phyloP scores from a whole-genome alignment of 768 basidiomycete species.

The Boletus speciosus region DNA sequence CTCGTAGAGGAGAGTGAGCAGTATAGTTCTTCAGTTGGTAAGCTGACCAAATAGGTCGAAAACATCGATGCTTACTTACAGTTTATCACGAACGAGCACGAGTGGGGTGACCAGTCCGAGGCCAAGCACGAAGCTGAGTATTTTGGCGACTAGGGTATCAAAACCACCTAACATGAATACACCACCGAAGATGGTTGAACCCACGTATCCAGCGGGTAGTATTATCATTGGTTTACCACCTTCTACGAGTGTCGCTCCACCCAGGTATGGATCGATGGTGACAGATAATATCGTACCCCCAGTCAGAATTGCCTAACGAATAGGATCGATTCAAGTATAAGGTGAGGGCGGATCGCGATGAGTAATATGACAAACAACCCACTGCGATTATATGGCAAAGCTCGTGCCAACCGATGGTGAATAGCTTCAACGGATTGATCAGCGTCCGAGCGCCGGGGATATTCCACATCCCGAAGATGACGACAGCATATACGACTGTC shows the following conservation, averaged over 20 bases:
- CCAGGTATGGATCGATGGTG: conserved; percentile 80
- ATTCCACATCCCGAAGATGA: conserved; percentile 87
- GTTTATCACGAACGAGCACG: conserved; percentile 82
- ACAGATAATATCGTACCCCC: conserved; percentile 77
- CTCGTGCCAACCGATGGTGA: conserved; percentile 89
- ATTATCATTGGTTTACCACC: conserved; percentile 72
- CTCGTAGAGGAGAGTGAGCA: conserved; percentile 79
- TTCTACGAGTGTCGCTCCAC: conserved; percentile 61
- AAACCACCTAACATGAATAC: conserved; percentile 82
- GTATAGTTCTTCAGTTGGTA: conserved; percentile 62
- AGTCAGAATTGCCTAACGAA: conserved; percentile 63
- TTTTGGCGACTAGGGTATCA: conserved; percentile 87
- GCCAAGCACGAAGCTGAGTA: conserved; percentile 87
- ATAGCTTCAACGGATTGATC: conserved; percentile 82
- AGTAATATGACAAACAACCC: conserved; percentile 28
- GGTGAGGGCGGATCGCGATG: conserved; percentile 6
- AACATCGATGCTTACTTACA: conserved; percentile 49
- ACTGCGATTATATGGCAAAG: conserved; percentile 80
- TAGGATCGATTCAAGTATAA: background rate
- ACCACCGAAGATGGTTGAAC: conserved; percentile 78
- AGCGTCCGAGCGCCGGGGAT: conserved; percentile 74
- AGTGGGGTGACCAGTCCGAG: conserved; percentile 85
- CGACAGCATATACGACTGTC: conserved; percentile 82
- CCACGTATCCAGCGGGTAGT: conserved; percentile 76
- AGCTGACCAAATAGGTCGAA: conserved; percentile 4